Evolutionary conservation across 192 early-diverging fungal species (phyloP), one percentile per base, ranked within the genome.

Genomic region (Linderina pennispora): DNA sequence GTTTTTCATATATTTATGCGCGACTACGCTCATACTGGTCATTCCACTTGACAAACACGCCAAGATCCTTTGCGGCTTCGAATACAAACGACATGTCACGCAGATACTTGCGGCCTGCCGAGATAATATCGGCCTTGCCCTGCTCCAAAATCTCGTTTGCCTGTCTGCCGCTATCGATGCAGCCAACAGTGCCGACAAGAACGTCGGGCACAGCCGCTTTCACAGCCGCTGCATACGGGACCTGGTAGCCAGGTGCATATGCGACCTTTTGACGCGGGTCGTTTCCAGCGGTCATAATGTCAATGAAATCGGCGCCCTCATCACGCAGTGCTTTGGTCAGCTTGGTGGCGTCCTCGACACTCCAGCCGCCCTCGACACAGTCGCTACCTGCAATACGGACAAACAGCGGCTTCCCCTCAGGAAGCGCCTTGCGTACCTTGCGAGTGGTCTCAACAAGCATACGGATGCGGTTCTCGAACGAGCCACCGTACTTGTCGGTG

Each of bases 401-500:
- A 56, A 90, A 96, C 43, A 97, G 64, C 0, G 92, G 90, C 55
- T 88, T 87, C 8, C 86, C 64, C 9, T 61, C 47, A 1, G 93
- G 87, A 88, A 89, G 91, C 31, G 78, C 76, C 13, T 51, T 36
- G 15, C 90, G 82, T 3, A 88, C 73, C 0, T 53, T 54, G n/a
- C 58, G 40, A 14, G 83, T 59, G 0, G 85, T 76, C 60, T 94
- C 90, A 1, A 89, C 36, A 23, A 84, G 52, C 45, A 92, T 84
- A 0, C 89, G 81, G 15, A 76, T 65, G 43, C 93, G 81, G 74
- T 96, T 96, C 49, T 94, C 87, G 22, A 93, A 82, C 1, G 82
- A 83, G 0, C 95, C 93, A 31, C 93, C 95, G 53, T 92, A 98
- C 38, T 86, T 43, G 57, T 98, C 95, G 0, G 89, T 92, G 46